A percentile compares a stretch with the other conserved stretches of the same genome.
These are phyloP conservation scores for Chaetoscypha palmicola DNA, from an alignment of 2,329 filamentous ascomycete species.

Conservation along the genomic window DNA sequence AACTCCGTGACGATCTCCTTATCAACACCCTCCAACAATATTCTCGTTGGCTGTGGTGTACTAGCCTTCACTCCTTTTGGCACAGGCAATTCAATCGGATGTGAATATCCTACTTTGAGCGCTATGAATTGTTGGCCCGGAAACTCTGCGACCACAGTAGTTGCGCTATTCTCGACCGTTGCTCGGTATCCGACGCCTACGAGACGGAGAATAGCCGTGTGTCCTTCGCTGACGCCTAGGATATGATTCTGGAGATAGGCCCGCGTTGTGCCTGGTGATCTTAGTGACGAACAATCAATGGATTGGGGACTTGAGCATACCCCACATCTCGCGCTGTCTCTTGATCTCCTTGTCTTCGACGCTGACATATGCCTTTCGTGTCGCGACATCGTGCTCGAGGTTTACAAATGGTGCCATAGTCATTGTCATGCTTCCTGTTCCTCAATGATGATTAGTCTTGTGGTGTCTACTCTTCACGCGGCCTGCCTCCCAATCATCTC, in stretches of 20 bases:
- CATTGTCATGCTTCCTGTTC: constrained; percentile 64
- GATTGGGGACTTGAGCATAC: constrained; percentile 41
- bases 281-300: background rate
- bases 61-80: constrained; percentile 78
- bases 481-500: background rate
- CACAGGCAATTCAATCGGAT: constrained; percentile 84
- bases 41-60: constrained; percentile 82
- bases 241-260: constrained; percentile 87
- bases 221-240: constrained; percentile 90
- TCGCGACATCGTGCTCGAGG: constrained; percentile 58
- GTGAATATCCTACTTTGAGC: constrained; percentile 92
- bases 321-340: constrained; percentile 93
- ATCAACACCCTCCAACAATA: constrained; percentile 81
- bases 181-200: constrained; percentile 96
- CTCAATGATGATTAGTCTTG: constrained; percentile 8
- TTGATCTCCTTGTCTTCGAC: constrained; percentile 62
- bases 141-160: constrained; percentile 59
- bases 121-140: constrained; percentile 83
- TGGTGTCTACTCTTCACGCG: background rate
- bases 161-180: constrained; percentile 69
- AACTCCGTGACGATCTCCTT: constrained; percentile 86
- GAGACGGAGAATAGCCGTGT: constrained; percentile 84
- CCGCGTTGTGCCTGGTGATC: constrained; percentile 68
- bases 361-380: constrained; percentile 58
- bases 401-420: constrained; percentile 73